Evolutionary conservation across 177 flowering plant genomes (phyloP).

Genomic region (Vitis hybrid): DNA sequence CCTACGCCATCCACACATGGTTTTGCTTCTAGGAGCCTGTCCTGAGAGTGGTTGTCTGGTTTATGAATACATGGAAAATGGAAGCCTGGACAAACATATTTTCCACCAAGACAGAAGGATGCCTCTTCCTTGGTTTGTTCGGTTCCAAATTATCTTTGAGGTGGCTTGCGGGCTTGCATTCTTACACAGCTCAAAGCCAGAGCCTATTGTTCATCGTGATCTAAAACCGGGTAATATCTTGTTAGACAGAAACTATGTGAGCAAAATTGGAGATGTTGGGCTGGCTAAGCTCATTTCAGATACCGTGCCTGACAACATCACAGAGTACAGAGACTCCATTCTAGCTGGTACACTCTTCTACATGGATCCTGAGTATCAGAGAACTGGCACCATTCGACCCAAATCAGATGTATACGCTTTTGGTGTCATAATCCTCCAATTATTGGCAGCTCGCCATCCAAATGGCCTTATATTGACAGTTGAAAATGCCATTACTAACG

Average conservation of each 20-base stretch:
- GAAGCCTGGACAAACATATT: constrained; percentile 71
- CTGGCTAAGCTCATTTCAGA: constrained; percentile 73
- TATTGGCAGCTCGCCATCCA: constrained; percentile 65
- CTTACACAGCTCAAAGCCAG: constrained; percentile 75
- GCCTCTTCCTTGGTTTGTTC: constrained; percentile 76
- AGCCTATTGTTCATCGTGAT: constrained; percentile 84
- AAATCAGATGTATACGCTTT: constrained; percentile 90
- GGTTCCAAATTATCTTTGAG: constrained; percentile 69
- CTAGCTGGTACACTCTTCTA: constrained; percentile 80
- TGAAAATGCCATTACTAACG: constrained; percentile 54
- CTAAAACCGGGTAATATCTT: constrained; percentile 90
- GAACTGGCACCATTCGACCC: constrained; percentile 87
- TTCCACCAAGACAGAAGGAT: constrained; percentile 35
- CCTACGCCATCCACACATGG: constrained; percentile 74
- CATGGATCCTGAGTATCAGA: constrained; percentile 94
- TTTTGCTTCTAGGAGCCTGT: constrained; percentile 87
- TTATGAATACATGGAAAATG: constrained; percentile 90
- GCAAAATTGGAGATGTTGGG: constrained; percentile 94
- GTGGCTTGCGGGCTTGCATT: constrained; percentile 84
- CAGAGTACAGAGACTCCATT: constrained; percentile 61
- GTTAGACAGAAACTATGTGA: constrained; percentile 61
- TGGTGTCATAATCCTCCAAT: constrained; percentile 74
- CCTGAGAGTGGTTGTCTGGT: constrained; percentile 81
- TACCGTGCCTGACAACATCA: constrained; percentile 66
- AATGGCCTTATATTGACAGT: constrained; percentile 46